Evolutionary conservation across 1,139 yeast genomes (phyloP), one percentile per base, ranked within the genome.

Genomic region (Sugiyamaella sp.): DNA sequence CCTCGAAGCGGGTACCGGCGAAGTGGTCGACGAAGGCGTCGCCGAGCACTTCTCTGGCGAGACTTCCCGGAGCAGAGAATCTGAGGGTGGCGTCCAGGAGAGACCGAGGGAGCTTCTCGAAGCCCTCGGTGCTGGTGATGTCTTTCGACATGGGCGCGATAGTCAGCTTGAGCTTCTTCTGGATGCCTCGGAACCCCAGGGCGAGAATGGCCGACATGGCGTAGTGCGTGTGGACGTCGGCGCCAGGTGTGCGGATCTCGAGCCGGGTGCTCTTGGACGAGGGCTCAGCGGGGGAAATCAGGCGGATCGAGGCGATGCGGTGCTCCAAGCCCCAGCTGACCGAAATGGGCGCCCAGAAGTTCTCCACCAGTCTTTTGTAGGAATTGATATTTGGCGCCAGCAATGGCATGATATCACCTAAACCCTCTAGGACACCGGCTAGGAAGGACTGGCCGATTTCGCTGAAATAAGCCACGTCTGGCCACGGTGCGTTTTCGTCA

Each of bases 281-380:
- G 21, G 68, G 62, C 3, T 60, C 56, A 2, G 67, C 65, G 2
- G 72, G 70, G 1, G 67, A 60, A 47, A 71, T 71, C 20, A 71
- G 60, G 4, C 74, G 63, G 42, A 71, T 64, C 4, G 71, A 66
- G 3, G 74, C 74, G 27, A 71, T 63, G 24, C 74, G 63, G 55
- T 71, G 71, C 55, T 71, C 74, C 12, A 67, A 60, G 1, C 74
- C 74, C 74, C 74, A 71, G 2, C 71, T 65, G 1, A 69, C 72
- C 4, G 73, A 69, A 12, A 69, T 68, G 0, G 74, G 74, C 3
- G 74, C 74, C 73, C 73, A 71, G 53, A 66, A 71, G 55, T 67
- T 62, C 55, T 71, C 74, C 25, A 70, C 73, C n/a, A 71, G 64
- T 1, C 74, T 66, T 55, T 71, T 71, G 60, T 71, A 71, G 5